Evolutionary conservation across 2,329 filamentous ascomycete species (phyloP).

Genomic region (Aspergillus sp.): DNA sequence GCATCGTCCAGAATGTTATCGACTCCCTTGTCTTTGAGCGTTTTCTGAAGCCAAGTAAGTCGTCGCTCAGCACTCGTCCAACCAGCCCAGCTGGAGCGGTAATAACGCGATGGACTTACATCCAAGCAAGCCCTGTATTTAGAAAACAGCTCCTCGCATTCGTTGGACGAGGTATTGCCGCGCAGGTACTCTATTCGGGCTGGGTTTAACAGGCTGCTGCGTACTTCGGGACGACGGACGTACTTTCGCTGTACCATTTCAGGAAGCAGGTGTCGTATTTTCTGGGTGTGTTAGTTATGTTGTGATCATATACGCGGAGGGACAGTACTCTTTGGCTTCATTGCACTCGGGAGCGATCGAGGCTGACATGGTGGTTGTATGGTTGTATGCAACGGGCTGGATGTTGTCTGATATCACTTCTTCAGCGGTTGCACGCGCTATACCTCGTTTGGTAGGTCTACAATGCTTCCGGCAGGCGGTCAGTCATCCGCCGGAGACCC

Average conservation of each 20-base stretch:
- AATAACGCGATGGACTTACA: slow-evolving; percentile 45
- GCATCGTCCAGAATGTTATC: slow-evolving; percentile 89
- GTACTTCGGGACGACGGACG: slow-evolving; percentile 29
- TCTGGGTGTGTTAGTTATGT: slow-evolving; percentile 40
- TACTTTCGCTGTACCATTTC: slow-evolving; percentile 99
- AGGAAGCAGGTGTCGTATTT: slow-evolving; percentile 95
- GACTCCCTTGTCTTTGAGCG: slow-evolving; percentile 79
- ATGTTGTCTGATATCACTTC: too few relatives aligned
- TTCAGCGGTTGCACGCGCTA: background rate
- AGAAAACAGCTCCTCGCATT: slow-evolving; percentile 78
- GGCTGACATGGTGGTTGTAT: slow-evolving; percentile 64
- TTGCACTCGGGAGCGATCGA: slow-evolving; percentile 93
- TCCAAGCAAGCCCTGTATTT: slow-evolving; percentile 80
- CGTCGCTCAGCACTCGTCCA: too few relatives aligned
- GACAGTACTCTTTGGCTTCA: slow-evolving; percentile 75
- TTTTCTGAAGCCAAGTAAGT: too few relatives aligned
- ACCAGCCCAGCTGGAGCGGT: background rate
- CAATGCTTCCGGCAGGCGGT: slow-evolving; percentile 10
- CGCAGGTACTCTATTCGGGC: slow-evolving; percentile 78
- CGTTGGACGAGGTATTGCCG: slow-evolving; percentile 71
- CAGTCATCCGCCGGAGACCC: slow-evolving; percentile 4
- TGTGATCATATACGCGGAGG: slow-evolving; percentile 4
- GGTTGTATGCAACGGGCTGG: background rate
- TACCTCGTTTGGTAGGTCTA: slow-evolving; percentile 1
- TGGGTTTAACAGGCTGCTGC: too few relatives aligned